Evolutionary conservation across 169 alveolate genomes (phyloP), one percentile per base, ranked within the genome.

Genomic region (Plasmodium ovale): DNA sequence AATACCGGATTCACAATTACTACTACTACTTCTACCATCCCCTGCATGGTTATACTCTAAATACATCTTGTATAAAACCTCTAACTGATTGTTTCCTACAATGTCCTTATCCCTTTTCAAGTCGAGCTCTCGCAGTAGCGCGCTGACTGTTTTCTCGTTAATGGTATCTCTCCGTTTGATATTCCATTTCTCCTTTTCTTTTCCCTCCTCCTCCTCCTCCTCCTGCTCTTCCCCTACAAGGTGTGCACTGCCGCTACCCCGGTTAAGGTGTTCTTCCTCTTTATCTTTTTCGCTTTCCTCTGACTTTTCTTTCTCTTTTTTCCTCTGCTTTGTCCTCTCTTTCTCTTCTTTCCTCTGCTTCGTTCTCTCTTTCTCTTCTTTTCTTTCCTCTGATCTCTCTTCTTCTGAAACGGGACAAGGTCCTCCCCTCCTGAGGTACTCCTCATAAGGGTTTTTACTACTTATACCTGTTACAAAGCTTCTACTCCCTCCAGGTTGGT

Each of bases 51-150:
- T 21, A 47, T 68, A 16, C 49, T 60, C 68, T 0, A 74, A 37
- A 54, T 74, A 74, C 5, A 74, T 3, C 5, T 74, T 74, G 53
- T 74, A 74, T 3, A 74, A 53, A 6, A 74, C 7, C 27, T 74
- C 88, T 42, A 74, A 67, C 23, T 74, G 58, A 29, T 37, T 74
- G 3, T 53, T 10, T 14, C 60, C 53, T 39, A 47, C 67, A n/a
- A n/a, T 35, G 3, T 47, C 58, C 29, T 74, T 74, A n/a, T 54
- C 54, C n/a, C 14, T 74, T 74, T 74, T 74, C 29, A 29, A 3
- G 21, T 67, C 39, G 5, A 44, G 29, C 7, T 21, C 59, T 44
- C 33, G 21, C 29, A 44, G 1, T 23, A 23, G 39, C 21, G 25
- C 16, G 3, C 27, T 39, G 3, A 42, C 31, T 5, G 2, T 67